Evolutionary conservation across 805 yeast species (phyloP), one percentile per base, ranked within the genome.

Genomic region (Yarrowia porcina): DNA sequence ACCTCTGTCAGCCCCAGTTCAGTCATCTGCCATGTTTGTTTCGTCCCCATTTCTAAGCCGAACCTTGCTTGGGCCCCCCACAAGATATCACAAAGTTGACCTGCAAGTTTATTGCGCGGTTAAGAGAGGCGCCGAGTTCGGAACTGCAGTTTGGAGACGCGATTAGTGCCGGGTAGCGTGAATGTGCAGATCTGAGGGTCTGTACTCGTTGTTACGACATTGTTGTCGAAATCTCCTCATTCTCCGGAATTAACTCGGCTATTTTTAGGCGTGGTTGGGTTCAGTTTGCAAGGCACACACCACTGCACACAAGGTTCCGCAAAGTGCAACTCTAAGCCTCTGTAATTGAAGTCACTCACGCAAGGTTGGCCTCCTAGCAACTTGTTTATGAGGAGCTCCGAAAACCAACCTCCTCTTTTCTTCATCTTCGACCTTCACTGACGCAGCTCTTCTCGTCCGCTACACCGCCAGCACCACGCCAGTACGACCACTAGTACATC

Each of bases 361-460:
- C 44, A 42, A 42, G 30, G 49, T 42, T 42, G 49, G 13, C 13
- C 49, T 25, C 49, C 49, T 42, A 42, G 49, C 49, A 42, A 42
- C 49, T 25, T 25, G 49, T 25, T 17, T 42, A 42, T 21, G 25
- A 21, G 44, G 10, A 39, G 27, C 15, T 38, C n/a, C 18, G 8
- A 1, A 27, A 11, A n/a, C 13, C 25, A 11, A 39, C 44, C 8
- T 10, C 11, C 11, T 18, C 10, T 20, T n/a, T 4, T n/a, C 20
- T 7, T n/a, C 10, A n/a, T 33, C 18, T 4, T 13, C 36, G 17
- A 17, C n/a, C 39, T 1, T 13, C 18, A 39, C 44, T 20, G 27
- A 39, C 44, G 9, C 44, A 39, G 44, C 10, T 13, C 28, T 25
- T n/a, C n/a, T n/a, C n/a, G n/a, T n/a, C n/a, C n/a, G n/a, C n/a